Evolutionary conservation across 2,329 filamentous ascomycete species (phyloP).

Genomic region (Fusarium clavum): DNA sequence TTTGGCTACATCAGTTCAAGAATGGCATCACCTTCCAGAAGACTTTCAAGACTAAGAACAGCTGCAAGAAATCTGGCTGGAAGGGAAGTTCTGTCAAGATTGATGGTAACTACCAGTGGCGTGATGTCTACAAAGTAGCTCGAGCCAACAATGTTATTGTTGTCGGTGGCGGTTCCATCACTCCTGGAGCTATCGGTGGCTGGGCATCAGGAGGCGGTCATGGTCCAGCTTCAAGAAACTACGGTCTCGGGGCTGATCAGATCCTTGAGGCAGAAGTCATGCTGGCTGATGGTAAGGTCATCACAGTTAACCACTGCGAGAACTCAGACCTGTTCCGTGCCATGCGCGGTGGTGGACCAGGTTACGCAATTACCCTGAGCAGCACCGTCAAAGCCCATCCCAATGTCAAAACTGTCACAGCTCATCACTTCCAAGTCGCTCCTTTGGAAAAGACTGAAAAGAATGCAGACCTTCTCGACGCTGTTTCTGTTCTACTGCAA

Average conservation of each 20-base stretch:
- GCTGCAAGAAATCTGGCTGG: constrained; percentile 16
- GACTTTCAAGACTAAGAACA: not conserved
- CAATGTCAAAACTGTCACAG: constrained; percentile 20
- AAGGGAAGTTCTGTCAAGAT: constrained; percentile 23
- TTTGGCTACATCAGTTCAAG: constrained; percentile 34
- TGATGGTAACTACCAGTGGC: constrained; percentile 31
- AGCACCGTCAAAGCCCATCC: constrained; percentile 32
- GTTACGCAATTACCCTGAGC: constrained; percentile 24
- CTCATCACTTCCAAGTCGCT: constrained; percentile 12
- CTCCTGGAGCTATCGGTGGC: constrained; percentile 30
- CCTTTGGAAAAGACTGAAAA: constrained; percentile 25
- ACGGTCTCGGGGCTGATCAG: constrained; percentile 29
- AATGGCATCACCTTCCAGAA: constrained; percentile 15
- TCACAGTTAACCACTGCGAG: constrained; percentile 25
- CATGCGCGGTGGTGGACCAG: constrained; percentile 28
- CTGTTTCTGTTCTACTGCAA: constrained; percentile 6
- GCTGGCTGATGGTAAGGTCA: constrained; percentile 16
- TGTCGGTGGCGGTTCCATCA: constrained; percentile 28
- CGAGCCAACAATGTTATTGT: constrained; percentile 27
- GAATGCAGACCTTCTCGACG: constrained; percentile 17
- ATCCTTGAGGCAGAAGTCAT: constrained; percentile 33
- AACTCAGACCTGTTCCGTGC: constrained; percentile 31
- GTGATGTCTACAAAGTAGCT: constrained; percentile 31
- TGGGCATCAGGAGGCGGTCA: constrained; percentile 33
- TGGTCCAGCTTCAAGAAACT: constrained; percentile 32